These are phyloP conservation scores for Fennellomyces sp. DNA, from an alignment of 371 early-diverging fungal species.

Conservation along the genomic window DNA sequence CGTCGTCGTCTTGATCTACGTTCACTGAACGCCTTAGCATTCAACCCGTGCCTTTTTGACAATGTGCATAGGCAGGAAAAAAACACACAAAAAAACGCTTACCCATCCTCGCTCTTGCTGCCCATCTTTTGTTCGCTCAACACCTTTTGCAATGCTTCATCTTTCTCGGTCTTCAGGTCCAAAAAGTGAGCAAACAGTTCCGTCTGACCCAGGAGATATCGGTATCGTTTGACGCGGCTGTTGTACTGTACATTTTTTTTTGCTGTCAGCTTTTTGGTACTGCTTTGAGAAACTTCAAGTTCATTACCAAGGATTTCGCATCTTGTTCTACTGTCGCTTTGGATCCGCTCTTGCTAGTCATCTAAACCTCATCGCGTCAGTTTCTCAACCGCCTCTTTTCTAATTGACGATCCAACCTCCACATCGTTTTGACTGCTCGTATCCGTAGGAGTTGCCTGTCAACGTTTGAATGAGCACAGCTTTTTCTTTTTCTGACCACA, in stretches of 20 bases:
- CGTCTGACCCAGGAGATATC: constrained; percentile 91
- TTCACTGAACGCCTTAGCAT: not conserved
- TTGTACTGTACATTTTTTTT: constrained; percentile 28
- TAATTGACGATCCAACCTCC: constrained; percentile 2
- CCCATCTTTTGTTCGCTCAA: constrained; percentile 44
- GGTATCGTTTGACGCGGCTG: constrained; percentile 59
- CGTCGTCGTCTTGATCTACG: constrained; percentile 79
- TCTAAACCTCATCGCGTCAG: not conserved
- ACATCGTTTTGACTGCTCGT: not conserved
- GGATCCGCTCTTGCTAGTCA: not conserved
- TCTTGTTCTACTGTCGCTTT: constrained; percentile 7
- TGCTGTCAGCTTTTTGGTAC: not conserved
- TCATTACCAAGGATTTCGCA: constrained; percentile 2
- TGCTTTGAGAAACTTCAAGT: not conserved
- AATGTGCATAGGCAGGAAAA: not conserved
- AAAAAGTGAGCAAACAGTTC: constrained; percentile 74
- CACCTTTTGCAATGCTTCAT: constrained; percentile 45
- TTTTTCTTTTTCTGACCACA: too few species aligned
- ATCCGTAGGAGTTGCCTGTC: constrained; percentile 8
- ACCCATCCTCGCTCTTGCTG: constrained; percentile 46
- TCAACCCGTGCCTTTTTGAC: not conserved
- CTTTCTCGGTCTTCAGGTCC: constrained; percentile 54
- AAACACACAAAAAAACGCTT: constrained; percentile 5
- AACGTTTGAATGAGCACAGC: too few species aligned
- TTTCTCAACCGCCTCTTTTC: not conserved